These are phyloP conservation scores for Tulasnella sp. DNA, from an alignment of 768 basidiomycete species.

Conservation along the genomic window DNA sequence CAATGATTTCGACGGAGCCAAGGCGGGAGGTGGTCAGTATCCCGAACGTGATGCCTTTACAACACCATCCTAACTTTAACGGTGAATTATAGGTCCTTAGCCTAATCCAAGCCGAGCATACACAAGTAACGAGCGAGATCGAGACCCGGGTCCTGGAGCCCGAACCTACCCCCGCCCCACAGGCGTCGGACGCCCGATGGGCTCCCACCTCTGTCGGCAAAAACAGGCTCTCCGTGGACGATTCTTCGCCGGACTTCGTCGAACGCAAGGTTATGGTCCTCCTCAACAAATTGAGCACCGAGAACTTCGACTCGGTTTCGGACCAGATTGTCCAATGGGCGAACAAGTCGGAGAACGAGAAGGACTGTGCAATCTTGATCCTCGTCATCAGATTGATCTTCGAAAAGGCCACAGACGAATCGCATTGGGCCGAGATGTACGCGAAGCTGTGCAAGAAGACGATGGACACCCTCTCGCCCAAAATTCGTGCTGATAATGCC, in stretches of 20 bases:
- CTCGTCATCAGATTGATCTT: slow-evolving; percentile 47
- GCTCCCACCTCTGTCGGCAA: slow-evolving; percentile 41
- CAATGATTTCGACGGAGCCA: too few species aligned
- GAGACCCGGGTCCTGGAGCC: background rate
- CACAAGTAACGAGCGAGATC: background rate
- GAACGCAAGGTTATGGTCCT: slow-evolving; percentile 50
- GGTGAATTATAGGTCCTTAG: background rate
- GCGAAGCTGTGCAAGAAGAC: slow-evolving; percentile 44
- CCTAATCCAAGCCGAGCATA: background rate
- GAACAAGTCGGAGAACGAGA: slow-evolving; percentile 45
- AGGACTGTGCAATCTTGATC: slow-evolving; percentile 46
- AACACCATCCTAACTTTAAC: background rate
- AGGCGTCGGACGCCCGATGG: slow-evolving; percentile 79
- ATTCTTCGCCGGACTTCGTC: slow-evolving; percentile 40
- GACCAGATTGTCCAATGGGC: slow-evolving; percentile 48
- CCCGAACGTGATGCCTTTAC: background rate
- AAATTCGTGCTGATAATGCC: slow-evolving; percentile 42
- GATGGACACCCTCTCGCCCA: slow-evolving; percentile 41
- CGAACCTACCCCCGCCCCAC: slow-evolving; percentile 75
- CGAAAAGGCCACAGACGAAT: slow-evolving; percentile 51
- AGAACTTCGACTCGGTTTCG: slow-evolving; percentile 48
- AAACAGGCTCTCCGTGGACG: background rate
- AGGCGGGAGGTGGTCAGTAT: background rate
- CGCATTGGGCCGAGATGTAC: slow-evolving; percentile 49
- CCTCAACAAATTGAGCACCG: slow-evolving; percentile 50